Evolutionary conservation across 768 basidiomycete genomes (phyloP).

Genomic region (Naganishia kalamii): DNA sequence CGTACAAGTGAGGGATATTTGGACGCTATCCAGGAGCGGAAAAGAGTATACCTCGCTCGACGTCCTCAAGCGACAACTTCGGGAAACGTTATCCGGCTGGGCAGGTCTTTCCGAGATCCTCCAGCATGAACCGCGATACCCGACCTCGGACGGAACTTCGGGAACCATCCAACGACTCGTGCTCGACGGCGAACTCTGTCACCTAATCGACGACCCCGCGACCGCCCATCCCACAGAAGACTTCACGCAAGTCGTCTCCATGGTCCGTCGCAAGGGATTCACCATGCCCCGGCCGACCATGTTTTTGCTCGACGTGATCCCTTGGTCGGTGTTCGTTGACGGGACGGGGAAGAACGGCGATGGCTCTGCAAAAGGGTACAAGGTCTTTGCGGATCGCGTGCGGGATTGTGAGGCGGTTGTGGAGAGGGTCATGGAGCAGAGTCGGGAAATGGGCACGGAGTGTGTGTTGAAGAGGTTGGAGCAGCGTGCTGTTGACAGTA

Average conservation of each 20-base stretch:
- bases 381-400: constrained; percentile 32
- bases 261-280: constrained; percentile 27
- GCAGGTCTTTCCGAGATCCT: neutral
- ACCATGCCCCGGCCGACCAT: constrained; percentile 30
- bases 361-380: constrained; percentile 12
- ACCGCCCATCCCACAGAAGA: constrained; percentile 28
- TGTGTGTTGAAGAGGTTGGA: constrained; percentile 25
- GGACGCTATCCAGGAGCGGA: constrained; percentile 36
- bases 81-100: neutral
- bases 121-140: neutral
- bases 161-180: constrained; percentile 32
- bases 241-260: constrained; percentile 36
- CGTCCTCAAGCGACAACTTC: constrained; percentile 30
- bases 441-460: neutral
- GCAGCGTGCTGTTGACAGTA: constrained; percentile 29
- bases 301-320: constrained; percentile 37
- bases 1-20: constrained; percentile 14
- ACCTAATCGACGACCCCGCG: constrained; percentile 17
- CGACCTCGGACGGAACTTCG: neutral
- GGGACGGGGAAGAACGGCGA: neutral
- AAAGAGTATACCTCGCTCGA: constrained; percentile 33
- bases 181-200: constrained; percentile 43
- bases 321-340: constrained; percentile 14
- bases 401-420: constrained; percentile 27
- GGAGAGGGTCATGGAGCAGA: constrained; percentile 25